Evolutionary conservation across 306 rosid species (phyloP).

Genomic region (Gleditsia sinensis): DNA sequence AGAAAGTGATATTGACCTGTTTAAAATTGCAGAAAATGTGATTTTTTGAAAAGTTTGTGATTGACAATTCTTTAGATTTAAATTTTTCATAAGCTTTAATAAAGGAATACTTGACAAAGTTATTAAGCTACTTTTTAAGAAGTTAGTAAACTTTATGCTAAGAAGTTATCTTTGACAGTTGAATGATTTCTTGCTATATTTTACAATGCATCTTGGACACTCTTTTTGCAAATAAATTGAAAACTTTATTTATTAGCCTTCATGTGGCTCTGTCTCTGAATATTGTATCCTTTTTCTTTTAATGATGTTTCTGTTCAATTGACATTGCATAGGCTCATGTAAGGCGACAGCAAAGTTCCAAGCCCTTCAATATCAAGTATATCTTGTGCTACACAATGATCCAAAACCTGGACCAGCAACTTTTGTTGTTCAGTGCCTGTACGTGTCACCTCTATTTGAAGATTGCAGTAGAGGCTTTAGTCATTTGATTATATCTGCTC

Average conservation of each 20-base stretch:
- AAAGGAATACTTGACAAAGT: too few relatives aligned
- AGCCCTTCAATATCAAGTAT: constrained; percentile 81
- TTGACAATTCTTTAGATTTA: not conserved
- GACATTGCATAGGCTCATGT: constrained; percentile 65
- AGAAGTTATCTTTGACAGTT: not conserved
- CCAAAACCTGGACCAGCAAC: constrained; percentile 89
- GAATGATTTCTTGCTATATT: not conserved
- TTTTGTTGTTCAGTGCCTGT: constrained; percentile 77
- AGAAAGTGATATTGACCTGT: constrained; percentile 13
- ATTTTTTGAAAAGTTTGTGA: not conserved
- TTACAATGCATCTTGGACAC: not conserved
- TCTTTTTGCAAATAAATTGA: constrained; percentile 13
- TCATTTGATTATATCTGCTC: constrained; percentile 80
- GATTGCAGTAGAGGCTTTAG: constrained; percentile 74
- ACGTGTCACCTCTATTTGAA: constrained; percentile 72
- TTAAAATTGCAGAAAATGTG: not conserved
- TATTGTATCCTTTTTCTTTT: constrained; percentile 25
- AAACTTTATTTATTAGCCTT: constrained; percentile 24
- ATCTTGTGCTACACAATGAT: constrained; percentile 71
- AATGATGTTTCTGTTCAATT: constrained; percentile 40
- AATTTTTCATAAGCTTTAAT: not conserved
- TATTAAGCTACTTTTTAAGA: not conserved
- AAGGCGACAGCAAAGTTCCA: constrained; percentile 89
- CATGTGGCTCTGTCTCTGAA: constrained; percentile 21
- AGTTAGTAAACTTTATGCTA: not conserved